A percentile compares a stretch with the other conserved stretches of the same genome.
These are phyloP conservation scores for Talaromyces sp. DNA, from an alignment of 2,329 filamentous ascomycete genomes.

Conservation along the genomic window DNA sequence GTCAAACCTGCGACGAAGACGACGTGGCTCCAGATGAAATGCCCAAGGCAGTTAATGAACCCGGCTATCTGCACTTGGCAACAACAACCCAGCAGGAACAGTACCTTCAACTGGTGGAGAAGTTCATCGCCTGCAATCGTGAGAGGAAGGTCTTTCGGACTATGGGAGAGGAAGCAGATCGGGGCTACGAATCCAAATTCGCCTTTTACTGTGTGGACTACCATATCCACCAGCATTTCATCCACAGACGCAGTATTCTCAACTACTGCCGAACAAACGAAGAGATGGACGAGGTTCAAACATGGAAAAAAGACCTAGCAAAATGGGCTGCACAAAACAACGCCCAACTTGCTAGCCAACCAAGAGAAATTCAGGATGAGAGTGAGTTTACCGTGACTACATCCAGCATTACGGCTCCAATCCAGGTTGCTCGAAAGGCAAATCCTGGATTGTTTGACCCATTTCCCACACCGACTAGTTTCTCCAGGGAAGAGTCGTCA, in stretches of 20 bases:
- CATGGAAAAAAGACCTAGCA: slow-evolving; percentile 27
- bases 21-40: slow-evolving; percentile 16
- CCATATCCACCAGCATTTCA: slow-evolving; percentile 34
- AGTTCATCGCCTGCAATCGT: slow-evolving; percentile 14
- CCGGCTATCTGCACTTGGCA: slow-evolving; percentile 16
- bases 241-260: slow-evolving; percentile 24
- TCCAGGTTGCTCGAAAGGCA: background rate
- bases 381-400: background rate
- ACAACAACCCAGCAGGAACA: slow-evolving; percentile 14
- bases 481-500: background rate
- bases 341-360: background rate
- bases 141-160: slow-evolving; percentile 18
- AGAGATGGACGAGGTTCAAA: slow-evolving; percentile 28
- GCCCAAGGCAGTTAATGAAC: background rate
- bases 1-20: slow-evolving; percentile 7
- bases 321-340: slow-evolving; percentile 9
- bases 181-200: slow-evolving; percentile 21
- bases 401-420: background rate
- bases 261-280: slow-evolving; percentile 29
- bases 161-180: slow-evolving; percentile 13
- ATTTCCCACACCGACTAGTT: background rate
- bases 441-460: background rate
- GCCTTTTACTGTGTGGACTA: slow-evolving; percentile 32
- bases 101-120: slow-evolving; percentile 9
- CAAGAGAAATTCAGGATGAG: background rate